Evolutionary conservation across 179 eudicot species (phyloP).

Genomic region (Drosera spatulata): DNA sequence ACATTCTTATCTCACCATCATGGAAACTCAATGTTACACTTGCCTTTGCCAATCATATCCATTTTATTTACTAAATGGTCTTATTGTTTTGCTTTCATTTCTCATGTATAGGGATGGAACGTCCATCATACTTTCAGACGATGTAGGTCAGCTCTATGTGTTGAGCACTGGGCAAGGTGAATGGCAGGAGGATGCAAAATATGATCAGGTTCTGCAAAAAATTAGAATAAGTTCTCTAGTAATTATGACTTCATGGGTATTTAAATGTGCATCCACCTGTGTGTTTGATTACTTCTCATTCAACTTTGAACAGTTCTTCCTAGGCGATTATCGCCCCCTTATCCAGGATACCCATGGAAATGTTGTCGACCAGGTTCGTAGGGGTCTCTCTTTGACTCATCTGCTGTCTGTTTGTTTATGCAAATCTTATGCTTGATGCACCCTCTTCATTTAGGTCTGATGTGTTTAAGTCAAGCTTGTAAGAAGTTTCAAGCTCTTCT

Average conservation of each 20-base stretch:
- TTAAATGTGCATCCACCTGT: constrained; percentile 2
- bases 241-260: constrained; percentile 3
- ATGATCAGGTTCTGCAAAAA: constrained; percentile 67
- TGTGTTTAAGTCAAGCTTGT: too few species aligned
- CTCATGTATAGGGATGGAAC: constrained; percentile 78
- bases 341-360: constrained; percentile 80
- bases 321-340: constrained; percentile 95
- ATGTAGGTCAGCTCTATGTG: constrained; percentile 88
- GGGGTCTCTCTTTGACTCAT: not conserved
- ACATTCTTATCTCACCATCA: not conserved
- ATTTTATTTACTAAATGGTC: not conserved
- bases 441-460: not conserved
- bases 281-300: constrained; percentile 8
- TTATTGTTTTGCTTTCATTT: constrained; percentile 1
- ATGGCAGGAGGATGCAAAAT: constrained; percentile 76
- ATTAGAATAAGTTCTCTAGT: not conserved
- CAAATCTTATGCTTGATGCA: not conserved
- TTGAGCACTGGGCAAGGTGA: constrained; percentile 94
- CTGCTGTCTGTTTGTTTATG: not conserved
- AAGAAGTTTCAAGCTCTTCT: too few species aligned
- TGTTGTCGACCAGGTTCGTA: constrained; percentile 89
- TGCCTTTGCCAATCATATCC: not conserved
- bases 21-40: not conserved
- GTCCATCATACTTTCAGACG: constrained; percentile 88
- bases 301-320: constrained; percentile 58